Evolutionary conservation across 305 asterid genomes (phyloP).

Genomic region (Fraxinus baroniana): DNA sequence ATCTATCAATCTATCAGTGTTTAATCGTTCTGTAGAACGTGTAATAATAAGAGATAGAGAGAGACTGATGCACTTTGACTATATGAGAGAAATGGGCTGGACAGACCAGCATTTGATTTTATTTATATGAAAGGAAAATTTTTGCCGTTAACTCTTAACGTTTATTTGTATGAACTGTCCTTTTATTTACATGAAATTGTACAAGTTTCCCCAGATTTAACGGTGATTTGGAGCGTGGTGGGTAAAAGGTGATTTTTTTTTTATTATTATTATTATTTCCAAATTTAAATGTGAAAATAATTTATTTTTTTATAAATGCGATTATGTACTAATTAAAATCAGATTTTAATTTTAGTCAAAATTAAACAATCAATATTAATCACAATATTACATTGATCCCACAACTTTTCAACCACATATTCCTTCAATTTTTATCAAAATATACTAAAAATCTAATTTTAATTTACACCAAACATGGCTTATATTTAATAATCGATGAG

Average conservation of each 20-base stretch:
- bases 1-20: neutral
- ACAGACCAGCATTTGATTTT: slow-evolving; percentile 35
- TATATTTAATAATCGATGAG: too few species aligned
- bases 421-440: too few species aligned
- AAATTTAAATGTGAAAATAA: neutral
- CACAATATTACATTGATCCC: too few species aligned
- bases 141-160: slow-evolving; percentile 40
- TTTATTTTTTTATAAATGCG: neutral
- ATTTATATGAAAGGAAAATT: slow-evolving; percentile 9
- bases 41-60: neutral
- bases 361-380: too few species aligned
- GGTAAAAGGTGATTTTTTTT: neutral
- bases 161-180: slow-evolving; percentile 26
- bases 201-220: slow-evolving; percentile 18
- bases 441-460: too few species aligned
- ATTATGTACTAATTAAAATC: neutral
- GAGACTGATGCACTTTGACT: neutral
- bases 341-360: too few species aligned
- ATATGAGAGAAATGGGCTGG: neutral
- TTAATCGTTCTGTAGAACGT: slow-evolving; percentile 17
- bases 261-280: neutral
- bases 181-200: slow-evolving; percentile 25
- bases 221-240: neutral
- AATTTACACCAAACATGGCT: too few species aligned
- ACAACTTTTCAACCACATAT: too few species aligned